phyloP scores from a whole-genome alignment of 192 early-diverging fungal species.

The Endogone sp. region DNA sequence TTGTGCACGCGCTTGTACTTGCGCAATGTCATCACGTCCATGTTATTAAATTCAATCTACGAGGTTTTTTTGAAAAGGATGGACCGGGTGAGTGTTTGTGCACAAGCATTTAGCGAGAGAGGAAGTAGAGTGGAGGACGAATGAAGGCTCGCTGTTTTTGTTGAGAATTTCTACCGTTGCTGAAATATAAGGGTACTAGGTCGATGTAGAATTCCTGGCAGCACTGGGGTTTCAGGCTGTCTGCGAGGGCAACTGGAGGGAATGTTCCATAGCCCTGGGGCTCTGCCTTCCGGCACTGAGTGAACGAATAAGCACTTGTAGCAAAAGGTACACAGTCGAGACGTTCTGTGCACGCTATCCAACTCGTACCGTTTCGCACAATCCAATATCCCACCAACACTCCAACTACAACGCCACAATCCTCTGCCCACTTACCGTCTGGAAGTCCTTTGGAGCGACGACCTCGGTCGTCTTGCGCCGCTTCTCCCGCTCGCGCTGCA shows the following conservation, averaged over 20 bases:
- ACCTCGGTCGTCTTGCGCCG: not conserved
- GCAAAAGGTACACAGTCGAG: too few relatives aligned
- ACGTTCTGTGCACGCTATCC: too few relatives aligned
- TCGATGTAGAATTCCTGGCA: too few relatives aligned
- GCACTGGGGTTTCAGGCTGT: too few relatives aligned
- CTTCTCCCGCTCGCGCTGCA: not conserved
- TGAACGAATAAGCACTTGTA: too few relatives aligned
- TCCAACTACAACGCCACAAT: not conserved
- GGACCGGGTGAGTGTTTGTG: not conserved
- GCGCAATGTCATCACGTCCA: constrained; percentile 32
- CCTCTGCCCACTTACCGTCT: not conserved
- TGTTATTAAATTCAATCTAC: constrained; percentile 41
- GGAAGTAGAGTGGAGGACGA: not conserved
- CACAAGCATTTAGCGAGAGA: too few relatives aligned
- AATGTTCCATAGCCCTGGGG: too few relatives aligned
- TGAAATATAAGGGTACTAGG: too few relatives aligned
- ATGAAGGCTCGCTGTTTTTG: too few relatives aligned
- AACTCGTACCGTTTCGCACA: not conserved
- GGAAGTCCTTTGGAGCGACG: not conserved
- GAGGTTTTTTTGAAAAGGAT: not conserved
- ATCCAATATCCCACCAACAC: not conserved
- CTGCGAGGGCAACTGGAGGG: too few relatives aligned
- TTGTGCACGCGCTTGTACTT: constrained; percentile 40
- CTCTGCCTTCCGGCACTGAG: too few relatives aligned
- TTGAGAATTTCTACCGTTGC: too few relatives aligned